Evolutionary conservation across 805 yeast species (phyloP), one percentile per base, ranked within the genome.

Genomic region (Allodekkera sacchari): DNA sequence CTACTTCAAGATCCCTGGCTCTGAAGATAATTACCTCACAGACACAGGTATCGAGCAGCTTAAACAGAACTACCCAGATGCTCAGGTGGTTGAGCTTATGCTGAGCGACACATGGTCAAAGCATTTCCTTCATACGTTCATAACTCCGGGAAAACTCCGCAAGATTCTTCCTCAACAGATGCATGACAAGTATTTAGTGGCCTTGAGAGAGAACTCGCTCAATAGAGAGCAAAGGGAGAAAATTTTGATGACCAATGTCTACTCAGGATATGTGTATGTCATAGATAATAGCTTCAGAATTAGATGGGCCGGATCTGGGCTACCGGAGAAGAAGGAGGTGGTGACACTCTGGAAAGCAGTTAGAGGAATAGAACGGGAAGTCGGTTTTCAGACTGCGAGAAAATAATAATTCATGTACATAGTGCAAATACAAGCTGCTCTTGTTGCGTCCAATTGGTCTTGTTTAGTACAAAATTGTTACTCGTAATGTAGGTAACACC

Each of bases 301-400:
- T 33, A 65, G 97, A 44, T 89, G 97, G 97, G 87, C 85, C 16
- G 83, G 85, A 4, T 74, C 94, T 44, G 98, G 97, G 2, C 71
- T 68, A 24, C 80, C 95, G 2, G 65, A 66, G 11, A 74, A 68
- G n/a, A 68, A 68, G 21, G 98, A 92, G 43, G 58, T 62, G 29
- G 61, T 62, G 12, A 59, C 72, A 11, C 53, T 83, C 34, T 79
- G 87, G 83, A 74, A 71, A 44, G 68, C 78, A 22, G 77, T 81
- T 1, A 59, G 59, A 18, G 81, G 82, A 1, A 47, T 83, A 18
- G 68, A 68, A 38, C 66, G 55, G 36, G 88, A 78, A 41, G n/a
- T n/a, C n/a, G n/a, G n/a, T n/a, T n/a, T n/a, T n/a, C n/a, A n/a
- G n/a, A n/a, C n/a, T n/a, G n/a, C n/a, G n/a, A n/a, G n/a, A n/a